A percentile compares a stretch with the other conserved stretches of the same genome.
These are phyloP conservation scores for Cladosporium sp. DNA, from an alignment of 2,329 filamentous ascomycete genomes.

Conservation along the genomic window DNA sequence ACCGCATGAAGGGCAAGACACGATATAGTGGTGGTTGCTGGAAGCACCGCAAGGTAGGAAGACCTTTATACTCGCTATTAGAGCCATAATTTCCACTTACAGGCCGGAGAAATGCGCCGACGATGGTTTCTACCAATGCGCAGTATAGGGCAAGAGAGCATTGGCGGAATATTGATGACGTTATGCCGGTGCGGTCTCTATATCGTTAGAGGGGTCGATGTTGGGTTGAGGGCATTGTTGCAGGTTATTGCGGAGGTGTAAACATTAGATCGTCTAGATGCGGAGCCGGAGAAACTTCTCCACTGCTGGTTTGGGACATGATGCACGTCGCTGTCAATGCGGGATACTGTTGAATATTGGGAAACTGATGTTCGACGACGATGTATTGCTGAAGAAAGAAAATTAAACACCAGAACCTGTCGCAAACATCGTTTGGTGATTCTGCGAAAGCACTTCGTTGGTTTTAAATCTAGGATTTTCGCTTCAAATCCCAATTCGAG, in stretches of 20 bases:
- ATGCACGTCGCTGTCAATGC: background rate
- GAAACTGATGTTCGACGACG: background rate
- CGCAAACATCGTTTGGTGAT: too few relatives aligned
- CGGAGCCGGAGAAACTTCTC: background rate
- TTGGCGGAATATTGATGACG: background rate
- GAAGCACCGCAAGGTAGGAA: background rate
- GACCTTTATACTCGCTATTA: background rate
- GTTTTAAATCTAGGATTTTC: too few relatives aligned
- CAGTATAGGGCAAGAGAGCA: background rate
- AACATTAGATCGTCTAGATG: background rate
- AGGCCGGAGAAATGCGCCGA: background rate
- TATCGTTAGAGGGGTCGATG: background rate
- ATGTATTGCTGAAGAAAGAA: background rate
- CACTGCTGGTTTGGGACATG: background rate
- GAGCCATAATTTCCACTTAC: background rate
- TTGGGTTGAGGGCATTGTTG: background rate
- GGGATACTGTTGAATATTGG: background rate
- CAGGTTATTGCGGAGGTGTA: background rate
- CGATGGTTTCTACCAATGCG: background rate
- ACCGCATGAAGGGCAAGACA: background rate
- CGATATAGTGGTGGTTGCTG: background rate
- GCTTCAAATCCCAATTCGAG: background rate
- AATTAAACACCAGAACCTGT: too few relatives aligned
- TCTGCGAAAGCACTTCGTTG: too few relatives aligned
- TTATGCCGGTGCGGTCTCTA: background rate